These are phyloP conservation scores for Leavenworthia alabamica DNA, from an alignment of 345 rosid species.

Conservation along the genomic window DNA sequence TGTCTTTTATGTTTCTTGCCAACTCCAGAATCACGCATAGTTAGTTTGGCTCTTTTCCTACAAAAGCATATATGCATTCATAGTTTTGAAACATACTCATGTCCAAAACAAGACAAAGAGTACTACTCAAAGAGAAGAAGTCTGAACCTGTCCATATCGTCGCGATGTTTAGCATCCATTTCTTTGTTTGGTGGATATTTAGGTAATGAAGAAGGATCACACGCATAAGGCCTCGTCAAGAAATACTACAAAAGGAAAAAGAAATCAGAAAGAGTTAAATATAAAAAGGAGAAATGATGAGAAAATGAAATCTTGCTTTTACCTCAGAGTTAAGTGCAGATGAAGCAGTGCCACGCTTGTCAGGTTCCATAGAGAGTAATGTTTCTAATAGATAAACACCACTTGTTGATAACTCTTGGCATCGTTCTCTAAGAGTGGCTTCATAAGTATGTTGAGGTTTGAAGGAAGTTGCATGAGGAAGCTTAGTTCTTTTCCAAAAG, in stretches of 20 bases:
- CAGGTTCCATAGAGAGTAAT: slow-evolving; percentile 59
- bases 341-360: slow-evolving; percentile 69
- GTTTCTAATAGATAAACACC: slow-evolving; percentile 47
- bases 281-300: not conserved
- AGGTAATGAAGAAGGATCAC: slow-evolving; percentile 66
- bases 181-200: slow-evolving; percentile 74
- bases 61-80: not conserved
- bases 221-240: slow-evolving; percentile 50
- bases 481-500: slow-evolving; percentile 49
- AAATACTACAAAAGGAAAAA: slow-evolving; percentile 49
- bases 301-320: not conserved
- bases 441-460: slow-evolving; percentile 53
- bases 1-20: slow-evolving; percentile 41
- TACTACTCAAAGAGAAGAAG: not conserved
- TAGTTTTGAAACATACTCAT: not conserved
- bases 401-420: slow-evolving; percentile 38
- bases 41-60: slow-evolving; percentile 50
- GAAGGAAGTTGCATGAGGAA: slow-evolving; percentile 55
- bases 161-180: slow-evolving; percentile 65
- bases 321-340: slow-evolving; percentile 63
- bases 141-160: slow-evolving; percentile 55
- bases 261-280: not conserved
- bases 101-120: not conserved
- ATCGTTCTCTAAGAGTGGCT: slow-evolving; percentile 49
- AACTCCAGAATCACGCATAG: slow-evolving; percentile 38